phyloP scores from a whole-genome alignment of 371 early-diverging fungal genomes.

The Mucor lusitanicus region DNA sequence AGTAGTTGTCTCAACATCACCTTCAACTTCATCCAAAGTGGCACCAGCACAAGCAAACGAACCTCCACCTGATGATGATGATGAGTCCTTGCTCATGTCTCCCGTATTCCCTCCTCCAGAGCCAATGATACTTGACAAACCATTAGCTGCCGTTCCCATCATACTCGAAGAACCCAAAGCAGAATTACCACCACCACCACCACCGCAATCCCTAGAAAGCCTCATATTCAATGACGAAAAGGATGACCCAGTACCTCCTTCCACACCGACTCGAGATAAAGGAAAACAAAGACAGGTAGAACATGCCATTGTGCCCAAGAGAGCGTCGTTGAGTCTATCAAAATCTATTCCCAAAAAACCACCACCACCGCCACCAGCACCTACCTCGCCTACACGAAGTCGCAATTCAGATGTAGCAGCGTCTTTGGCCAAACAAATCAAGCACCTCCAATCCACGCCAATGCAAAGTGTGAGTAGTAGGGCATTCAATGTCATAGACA shows the following conservation, averaged over 20 bases:
- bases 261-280: constrained; percentile 5
- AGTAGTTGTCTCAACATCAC: background rate
- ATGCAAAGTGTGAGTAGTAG: background rate
- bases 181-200: background rate
- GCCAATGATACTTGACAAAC: background rate
- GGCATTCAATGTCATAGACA: background rate
- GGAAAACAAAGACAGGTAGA: constrained; percentile 19
- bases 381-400: background rate
- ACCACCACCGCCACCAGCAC: background rate
- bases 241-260: background rate
- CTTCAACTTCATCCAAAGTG: background rate
- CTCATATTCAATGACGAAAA: background rate
- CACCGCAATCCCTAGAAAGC: background rate
- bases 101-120: background rate
- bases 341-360: background rate
- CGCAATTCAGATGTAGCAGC: background rate
- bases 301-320: background rate
- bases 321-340: constrained; percentile 7
- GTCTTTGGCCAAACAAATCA: background rate
- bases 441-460: constrained; percentile 16
- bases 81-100: background rate
- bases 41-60: background rate
- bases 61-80: background rate
- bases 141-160: background rate
- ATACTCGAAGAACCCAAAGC: background rate